These are phyloP conservation scores for Magnaporthiopsis poae DNA, from an alignment of 2,329 filamentous ascomycete species.

Conservation along the genomic window DNA sequence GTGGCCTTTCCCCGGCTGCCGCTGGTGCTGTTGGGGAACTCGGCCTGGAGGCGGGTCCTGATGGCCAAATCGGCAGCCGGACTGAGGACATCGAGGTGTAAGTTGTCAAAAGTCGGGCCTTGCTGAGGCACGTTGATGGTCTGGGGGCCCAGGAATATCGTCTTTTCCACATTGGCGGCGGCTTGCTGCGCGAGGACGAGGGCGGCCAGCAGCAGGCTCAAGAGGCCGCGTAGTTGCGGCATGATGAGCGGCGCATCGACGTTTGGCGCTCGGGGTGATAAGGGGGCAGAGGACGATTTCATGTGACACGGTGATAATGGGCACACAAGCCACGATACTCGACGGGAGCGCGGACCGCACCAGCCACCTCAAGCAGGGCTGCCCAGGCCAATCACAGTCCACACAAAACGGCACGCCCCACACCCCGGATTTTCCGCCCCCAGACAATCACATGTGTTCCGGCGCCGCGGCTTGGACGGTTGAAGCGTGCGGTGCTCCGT, in stretches of 20 bases:
- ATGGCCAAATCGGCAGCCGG: slow-evolving; percentile 38
- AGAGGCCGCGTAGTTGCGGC: neutral
- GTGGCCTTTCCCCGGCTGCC: slow-evolving; percentile 47
- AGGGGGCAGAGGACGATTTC: neutral
- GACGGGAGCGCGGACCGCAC: too few species aligned
- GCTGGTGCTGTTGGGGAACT: slow-evolving; percentile 50
- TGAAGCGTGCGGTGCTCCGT: neutral
- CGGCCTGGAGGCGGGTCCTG: slow-evolving; percentile 54
- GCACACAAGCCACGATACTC: too few species aligned
- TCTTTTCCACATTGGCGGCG: slow-evolving; percentile 77
- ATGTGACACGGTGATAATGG: neutral
- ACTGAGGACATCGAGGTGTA: slow-evolving; percentile 57
- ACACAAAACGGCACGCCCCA: neutral
- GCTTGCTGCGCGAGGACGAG: slow-evolving; percentile 13
- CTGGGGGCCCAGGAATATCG: slow-evolving; percentile 69
- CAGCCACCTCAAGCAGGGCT: neutral
- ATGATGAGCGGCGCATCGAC: neutral
- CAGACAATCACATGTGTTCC: slow-evolving; percentile 14
- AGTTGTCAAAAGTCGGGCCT: slow-evolving; percentile 46
- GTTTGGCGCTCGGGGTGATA: neutral
- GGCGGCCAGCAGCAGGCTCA: slow-evolving; percentile 6
- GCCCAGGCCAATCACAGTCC: neutral
- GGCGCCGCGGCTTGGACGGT: neutral
- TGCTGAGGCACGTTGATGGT: slow-evolving; percentile 44
- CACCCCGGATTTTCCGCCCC: neutral